phyloP scores from a whole-genome alignment of 106 monocot species.

The Triglochin maritima region DNA sequence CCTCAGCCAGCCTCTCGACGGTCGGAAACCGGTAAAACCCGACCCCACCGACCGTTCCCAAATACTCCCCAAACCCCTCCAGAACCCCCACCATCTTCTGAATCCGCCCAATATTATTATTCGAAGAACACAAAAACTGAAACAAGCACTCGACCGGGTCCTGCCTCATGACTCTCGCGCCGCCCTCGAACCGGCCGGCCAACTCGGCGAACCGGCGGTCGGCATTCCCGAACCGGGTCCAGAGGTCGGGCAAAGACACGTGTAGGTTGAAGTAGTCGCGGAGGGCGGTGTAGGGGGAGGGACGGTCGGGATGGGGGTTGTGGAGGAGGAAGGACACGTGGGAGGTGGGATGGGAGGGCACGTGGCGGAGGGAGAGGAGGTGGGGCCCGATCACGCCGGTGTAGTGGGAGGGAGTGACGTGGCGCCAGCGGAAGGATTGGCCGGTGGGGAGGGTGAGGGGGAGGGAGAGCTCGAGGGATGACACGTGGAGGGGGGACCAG shows the following conservation, averaged over 20 bases:
- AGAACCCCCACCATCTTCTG: constrained; percentile 84
- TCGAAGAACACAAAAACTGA: constrained; percentile 94
- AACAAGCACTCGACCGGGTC: constrained; percentile 92
- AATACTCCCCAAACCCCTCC: constrained; percentile 42
- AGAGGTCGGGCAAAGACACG: constrained; percentile 49
- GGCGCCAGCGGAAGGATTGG: constrained; percentile 92
- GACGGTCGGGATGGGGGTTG: constrained; percentile 1
- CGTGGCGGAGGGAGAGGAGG: constrained; percentile 62
- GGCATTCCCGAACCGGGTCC: constrained; percentile 43
- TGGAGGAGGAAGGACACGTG: constrained; percentile 51
- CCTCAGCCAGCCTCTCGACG: constrained; percentile 35
- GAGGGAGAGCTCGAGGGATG: constrained; percentile 71
- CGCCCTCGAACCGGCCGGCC: constrained; percentile 40
- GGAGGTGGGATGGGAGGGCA: constrained; percentile 20
- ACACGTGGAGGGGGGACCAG: constrained; percentile 47
- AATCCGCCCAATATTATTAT: constrained; percentile 85
- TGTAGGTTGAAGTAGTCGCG: constrained; percentile 67
- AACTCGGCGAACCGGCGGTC: constrained; percentile 68
- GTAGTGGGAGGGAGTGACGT: constrained; percentile 37
- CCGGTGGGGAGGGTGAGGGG: constrained; percentile 79
- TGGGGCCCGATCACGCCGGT: constrained; percentile 75
- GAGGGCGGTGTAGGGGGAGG: constrained; percentile 29
- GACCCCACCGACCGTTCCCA: constrained; percentile 59
- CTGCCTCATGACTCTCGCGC: constrained; percentile 84
- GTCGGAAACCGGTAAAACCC: constrained; percentile 73